Conservation (phyloP, 2,329 filamentous ascomycete genomes). For the Sphaerulina vaccinii region DNA sequence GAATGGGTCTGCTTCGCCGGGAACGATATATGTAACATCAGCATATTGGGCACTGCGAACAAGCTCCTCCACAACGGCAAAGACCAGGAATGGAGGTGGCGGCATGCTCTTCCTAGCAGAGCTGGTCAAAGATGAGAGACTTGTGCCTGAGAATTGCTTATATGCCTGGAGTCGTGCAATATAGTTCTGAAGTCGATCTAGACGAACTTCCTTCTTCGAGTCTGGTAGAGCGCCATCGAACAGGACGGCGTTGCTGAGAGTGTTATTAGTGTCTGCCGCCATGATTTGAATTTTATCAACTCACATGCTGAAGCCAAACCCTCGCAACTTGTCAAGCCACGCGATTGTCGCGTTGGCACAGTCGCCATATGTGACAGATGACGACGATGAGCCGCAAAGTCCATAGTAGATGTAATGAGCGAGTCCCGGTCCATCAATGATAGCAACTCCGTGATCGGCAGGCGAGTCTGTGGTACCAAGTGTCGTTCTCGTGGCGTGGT, state of each 20-base stretch:
- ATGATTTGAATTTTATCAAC: constrained; percentile 25
- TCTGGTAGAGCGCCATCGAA: constrained; percentile 81
- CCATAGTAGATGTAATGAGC: constrained; percentile 68
- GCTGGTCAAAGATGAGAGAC: constrained; percentile 14
- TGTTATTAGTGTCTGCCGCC: constrained; percentile 1
- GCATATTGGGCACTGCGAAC: constrained; percentile 41
- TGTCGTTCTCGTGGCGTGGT: constrained; percentile 14
- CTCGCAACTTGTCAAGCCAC: constrained; percentile 63
- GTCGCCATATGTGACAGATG: constrained; percentile 51
- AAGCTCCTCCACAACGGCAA: constrained; percentile 72
- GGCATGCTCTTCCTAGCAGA: constrained; percentile 42
- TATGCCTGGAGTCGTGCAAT: constrained; percentile 57
- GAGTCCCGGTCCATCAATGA: constrained; percentile 76
- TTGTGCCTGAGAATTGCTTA: constrained; percentile 35
- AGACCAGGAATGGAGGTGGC: constrained; percentile 70
- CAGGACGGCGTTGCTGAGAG: constrained; percentile 66
- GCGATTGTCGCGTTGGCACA: constrained; percentile 59
- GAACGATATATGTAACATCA: constrained; percentile 59
- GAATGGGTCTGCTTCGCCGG: constrained; percentile 81
- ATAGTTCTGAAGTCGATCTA: constrained; percentile 59
- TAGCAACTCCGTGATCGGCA: constrained; percentile 34
- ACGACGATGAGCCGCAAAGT: constrained; percentile 15
- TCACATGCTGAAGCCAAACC: constrained; percentile 63
- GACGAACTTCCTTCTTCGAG: constrained; percentile 62
- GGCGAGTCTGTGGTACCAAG: constrained; percentile 11